A percentile compares a stretch with the other conserved stretches of the same genome.
Evolutionary conservation across 805 yeast genomes (phyloP).

Genomic region (Lipomyces spencermartinsiae): DNA sequence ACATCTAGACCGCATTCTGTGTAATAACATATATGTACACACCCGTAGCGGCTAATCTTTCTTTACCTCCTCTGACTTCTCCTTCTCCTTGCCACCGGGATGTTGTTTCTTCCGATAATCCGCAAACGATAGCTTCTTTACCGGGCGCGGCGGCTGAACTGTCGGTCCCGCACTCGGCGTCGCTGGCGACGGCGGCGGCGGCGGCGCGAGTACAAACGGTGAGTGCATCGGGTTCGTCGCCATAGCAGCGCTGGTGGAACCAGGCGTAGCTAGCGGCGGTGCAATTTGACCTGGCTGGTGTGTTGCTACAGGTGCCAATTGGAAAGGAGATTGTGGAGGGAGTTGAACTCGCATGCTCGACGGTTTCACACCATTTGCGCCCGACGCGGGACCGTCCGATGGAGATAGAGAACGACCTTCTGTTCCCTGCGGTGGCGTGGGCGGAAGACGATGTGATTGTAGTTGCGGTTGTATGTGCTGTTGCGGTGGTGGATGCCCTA

Average conservation of each 20-base stretch:
- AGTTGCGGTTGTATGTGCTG: constrained; percentile 8
- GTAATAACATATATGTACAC: background rate
- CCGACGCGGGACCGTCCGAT: background rate
- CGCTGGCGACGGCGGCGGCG: constrained; percentile 14
- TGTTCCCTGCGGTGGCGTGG: constrained; percentile 2
- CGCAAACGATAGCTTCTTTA: constrained; percentile 41
- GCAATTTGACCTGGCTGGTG: constrained; percentile 1
- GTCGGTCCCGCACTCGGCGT: constrained; percentile 10
- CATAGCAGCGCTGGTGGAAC: background rate
- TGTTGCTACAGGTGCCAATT: background rate
- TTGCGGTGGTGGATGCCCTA: background rate
- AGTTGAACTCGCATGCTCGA: constrained; percentile 15
- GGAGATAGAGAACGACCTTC: constrained; percentile 2
- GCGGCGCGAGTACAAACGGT: constrained; percentile 6
- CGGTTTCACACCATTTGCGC: constrained; percentile 8
- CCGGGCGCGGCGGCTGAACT: constrained; percentile 36
- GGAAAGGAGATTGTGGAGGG: constrained; percentile 8
- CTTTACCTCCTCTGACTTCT: background rate
- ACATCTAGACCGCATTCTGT: constrained; percentile 1
- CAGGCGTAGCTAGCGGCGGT: constrained; percentile 10
- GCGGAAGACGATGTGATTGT: constrained; percentile 7
- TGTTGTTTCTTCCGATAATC: constrained; percentile 40
- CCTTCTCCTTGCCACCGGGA: constrained; percentile 22
- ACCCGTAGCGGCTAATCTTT: background rate
- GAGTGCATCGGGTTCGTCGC: constrained; percentile 6